Evolutionary conservation across 139 green algal species (phyloP).

Genomic region (Mychonastes homosphaera): DNA sequence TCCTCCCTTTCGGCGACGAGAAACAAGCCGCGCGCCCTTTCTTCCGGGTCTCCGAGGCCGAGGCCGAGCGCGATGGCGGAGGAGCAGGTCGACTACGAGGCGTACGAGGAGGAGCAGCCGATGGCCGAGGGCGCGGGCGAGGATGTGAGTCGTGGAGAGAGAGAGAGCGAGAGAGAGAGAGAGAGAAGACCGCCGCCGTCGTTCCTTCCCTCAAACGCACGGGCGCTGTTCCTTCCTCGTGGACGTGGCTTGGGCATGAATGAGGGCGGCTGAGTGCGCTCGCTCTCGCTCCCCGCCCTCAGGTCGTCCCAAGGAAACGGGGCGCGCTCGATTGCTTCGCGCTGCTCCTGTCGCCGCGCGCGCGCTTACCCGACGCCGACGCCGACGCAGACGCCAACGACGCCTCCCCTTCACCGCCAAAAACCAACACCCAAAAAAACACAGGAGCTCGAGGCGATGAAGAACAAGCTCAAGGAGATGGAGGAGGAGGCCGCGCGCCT

Average conservation of each 20-base stretch:
- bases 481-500: conserved; percentile 82
- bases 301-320: conserved; percentile 2
- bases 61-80: conserved; percentile 3
- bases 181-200: conserved; percentile 6
- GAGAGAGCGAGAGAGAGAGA: neutral
- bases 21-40: no score
- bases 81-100: conserved; percentile 14
- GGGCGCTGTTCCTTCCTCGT: no score
- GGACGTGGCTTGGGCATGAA: no score
- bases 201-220: no score
- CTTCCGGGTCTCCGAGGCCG: no score
- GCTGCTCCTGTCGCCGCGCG: no score
- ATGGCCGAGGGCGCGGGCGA: conserved; percentile 5
- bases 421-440: neutral
- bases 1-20: no score
- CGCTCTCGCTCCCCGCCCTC: no score
- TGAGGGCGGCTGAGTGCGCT: no score
- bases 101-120: conserved; percentile 5
- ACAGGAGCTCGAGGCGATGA: conserved; percentile 82
- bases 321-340: neutral
- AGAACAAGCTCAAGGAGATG: conserved; percentile 77
- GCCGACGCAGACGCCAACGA: no score
- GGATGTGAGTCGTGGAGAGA: neutral
- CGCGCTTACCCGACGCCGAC: no score
- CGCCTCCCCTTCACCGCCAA: no score